These are phyloP conservation scores for Amphicarpaea edgeworthii DNA, from an alignment of 306 rosid genomes.

Conservation along the genomic window DNA sequence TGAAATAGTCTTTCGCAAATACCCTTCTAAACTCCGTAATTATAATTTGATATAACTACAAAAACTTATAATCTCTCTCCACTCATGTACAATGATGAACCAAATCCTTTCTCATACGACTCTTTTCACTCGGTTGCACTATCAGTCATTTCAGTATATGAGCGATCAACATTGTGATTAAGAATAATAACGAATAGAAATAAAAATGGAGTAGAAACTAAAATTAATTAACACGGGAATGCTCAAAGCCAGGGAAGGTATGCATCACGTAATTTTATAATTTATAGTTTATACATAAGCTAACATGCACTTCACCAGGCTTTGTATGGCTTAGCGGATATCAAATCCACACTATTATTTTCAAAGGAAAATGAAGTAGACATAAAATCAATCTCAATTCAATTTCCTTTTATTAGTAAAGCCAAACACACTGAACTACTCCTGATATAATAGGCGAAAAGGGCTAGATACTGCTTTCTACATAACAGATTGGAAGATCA, in stretches of 20 bases:
- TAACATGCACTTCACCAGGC: constrained; percentile 13
- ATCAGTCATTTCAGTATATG: not conserved
- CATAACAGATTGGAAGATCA: constrained; percentile 81
- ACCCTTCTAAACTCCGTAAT: not conserved
- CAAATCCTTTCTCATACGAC: not conserved
- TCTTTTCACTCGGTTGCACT: not conserved
- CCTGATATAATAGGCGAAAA: constrained; percentile 30
- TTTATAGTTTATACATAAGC: not conserved
- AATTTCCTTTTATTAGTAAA: constrained; percentile 25
- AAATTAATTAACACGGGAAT: not conserved
- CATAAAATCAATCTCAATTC: constrained; percentile 14
- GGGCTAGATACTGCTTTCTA: constrained; percentile 47
- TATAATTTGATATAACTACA: not conserved
- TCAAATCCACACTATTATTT: not conserved
- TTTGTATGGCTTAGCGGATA: constrained; percentile 7
- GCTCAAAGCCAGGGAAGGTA: constrained; percentile 20
- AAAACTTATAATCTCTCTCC: not conserved
- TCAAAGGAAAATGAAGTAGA: constrained; percentile 21
- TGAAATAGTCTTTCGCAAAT: too few relatives aligned
- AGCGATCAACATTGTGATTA: not conserved
- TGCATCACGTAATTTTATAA: not conserved
- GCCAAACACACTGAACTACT: not conserved
- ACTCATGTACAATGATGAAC: not conserved
- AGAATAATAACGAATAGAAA: constrained; percentile 5
- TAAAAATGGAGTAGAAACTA: not conserved